These are phyloP conservation scores for Huntiella abstrusa DNA, from an alignment of 2,329 filamentous ascomycete genomes.

Conservation along the genomic window DNA sequence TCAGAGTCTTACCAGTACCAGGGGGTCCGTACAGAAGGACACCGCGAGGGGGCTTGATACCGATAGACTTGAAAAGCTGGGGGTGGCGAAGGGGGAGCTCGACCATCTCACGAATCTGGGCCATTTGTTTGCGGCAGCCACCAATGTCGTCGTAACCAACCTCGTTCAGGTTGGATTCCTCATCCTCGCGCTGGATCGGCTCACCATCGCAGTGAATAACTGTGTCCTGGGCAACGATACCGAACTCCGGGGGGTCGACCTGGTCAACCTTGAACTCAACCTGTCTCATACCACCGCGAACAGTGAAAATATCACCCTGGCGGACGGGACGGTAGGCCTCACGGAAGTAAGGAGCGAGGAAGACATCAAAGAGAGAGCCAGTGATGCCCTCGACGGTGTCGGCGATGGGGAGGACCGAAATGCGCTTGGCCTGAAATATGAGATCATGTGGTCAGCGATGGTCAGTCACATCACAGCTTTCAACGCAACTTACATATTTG, in stretches of 20 bases:
- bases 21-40: constrained; percentile 92
- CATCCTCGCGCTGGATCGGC: constrained; percentile 85
- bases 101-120: constrained; percentile 95
- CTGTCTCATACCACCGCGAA: constrained; percentile 93
- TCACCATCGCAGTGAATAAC: constrained; percentile 98
- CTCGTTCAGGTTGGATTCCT: constrained; percentile 98
- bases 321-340: constrained; percentile 95
- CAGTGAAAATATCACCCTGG: constrained; percentile 95
- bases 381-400: constrained; percentile 97
- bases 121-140: constrained; percentile 99
- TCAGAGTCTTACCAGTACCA: constrained; percentile 97
- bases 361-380: constrained; percentile 94
- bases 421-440: constrained; percentile 68
- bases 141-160: constrained; percentile 99
- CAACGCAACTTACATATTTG: constrained; percentile 68
- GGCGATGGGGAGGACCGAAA: constrained; percentile 92
- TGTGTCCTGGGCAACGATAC: constrained; percentile 95
- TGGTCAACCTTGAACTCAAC: constrained; percentile 99
- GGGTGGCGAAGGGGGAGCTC: constrained; percentile 92
- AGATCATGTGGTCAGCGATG: background rate
- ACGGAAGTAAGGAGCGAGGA: constrained; percentile 97
- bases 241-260: constrained; percentile 94
- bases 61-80: constrained; percentile 98
- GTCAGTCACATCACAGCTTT: background rate
- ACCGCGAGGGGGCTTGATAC: constrained; percentile 97